These are phyloP conservation scores for Solanum etuberosum DNA, from an alignment of 257 asterid genomes.

Conservation along the genomic window DNA sequence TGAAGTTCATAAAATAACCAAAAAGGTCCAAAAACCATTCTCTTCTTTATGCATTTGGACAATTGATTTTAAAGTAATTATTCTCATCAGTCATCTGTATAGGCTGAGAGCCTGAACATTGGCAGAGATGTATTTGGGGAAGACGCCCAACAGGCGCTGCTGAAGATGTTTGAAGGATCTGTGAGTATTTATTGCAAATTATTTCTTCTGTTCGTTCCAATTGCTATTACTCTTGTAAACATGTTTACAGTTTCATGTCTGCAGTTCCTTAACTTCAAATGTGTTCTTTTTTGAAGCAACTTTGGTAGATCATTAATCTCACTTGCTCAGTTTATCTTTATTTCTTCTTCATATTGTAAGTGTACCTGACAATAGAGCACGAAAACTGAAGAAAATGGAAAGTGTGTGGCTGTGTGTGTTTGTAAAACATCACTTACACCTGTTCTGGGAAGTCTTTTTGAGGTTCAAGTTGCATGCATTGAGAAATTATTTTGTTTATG, in stretches of 20 bases:
- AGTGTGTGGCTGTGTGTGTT: neutral
- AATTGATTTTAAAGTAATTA: neutral
- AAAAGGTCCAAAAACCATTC: conserved; percentile 43
- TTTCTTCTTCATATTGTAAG: conserved; percentile 36
- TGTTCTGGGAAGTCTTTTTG: neutral
- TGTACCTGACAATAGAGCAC: conserved; percentile 70
- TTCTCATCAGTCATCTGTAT: conserved; percentile 18
- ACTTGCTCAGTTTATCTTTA: neutral
- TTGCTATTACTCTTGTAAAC: neutral
- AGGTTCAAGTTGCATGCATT: neutral
- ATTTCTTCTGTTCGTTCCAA: too few relatives aligned
- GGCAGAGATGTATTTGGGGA: conserved; percentile 94
- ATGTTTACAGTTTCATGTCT: neutral
- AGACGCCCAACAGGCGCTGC: conserved; percentile 89
- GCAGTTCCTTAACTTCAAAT: neutral
- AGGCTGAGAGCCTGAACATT: conserved; percentile 57
- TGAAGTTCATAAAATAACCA: conserved; percentile 89
- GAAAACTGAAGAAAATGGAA: conserved; percentile 2
- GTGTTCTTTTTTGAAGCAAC: neutral
- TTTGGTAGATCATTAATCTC: neutral
- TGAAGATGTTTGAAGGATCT: conserved; percentile 93
- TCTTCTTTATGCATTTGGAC: neutral
- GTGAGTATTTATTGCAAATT: conserved; percentile 54
- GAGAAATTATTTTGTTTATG: neutral
- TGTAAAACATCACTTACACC: too few relatives aligned